These are phyloP conservation scores for Solanum aculeatissimum DNA, from an alignment of 305 asterid genomes.

Conservation along the genomic window DNA sequence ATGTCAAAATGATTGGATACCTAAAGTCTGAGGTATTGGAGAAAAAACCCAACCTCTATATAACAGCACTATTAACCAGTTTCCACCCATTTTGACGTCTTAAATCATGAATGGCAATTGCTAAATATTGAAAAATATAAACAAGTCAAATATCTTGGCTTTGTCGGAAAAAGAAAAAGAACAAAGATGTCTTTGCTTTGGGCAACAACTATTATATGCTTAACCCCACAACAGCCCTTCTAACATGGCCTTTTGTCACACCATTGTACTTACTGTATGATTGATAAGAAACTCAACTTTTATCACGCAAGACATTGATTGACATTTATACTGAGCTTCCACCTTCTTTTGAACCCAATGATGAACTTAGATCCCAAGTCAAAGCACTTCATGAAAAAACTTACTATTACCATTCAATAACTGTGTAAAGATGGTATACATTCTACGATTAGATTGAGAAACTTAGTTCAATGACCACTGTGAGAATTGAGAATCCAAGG, in stretches of 20 bases:
- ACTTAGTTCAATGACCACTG: background rate
- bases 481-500: background rate
- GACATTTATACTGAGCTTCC: background rate
- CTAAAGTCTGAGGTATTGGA: background rate
- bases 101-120: background rate
- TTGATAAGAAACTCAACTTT: background rate
- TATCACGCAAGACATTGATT: background rate
- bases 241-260: background rate
- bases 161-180: background rate
- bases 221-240: background rate
- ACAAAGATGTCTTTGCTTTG: background rate
- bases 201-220: background rate
- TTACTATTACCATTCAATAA: background rate
- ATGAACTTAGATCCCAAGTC: background rate
- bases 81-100: background rate
- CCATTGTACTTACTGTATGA: background rate
- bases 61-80: background rate
- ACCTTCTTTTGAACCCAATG: background rate
- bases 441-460: background rate
- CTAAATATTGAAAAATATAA: background rate
- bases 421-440: background rate
- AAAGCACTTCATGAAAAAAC: background rate
- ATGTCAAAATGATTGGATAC: background rate
- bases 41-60: background rate
- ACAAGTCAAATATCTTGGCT: background rate